Evolutionary conservation across 495 filamentous ascomycete species (phyloP), one percentile per base, ranked within the genome.

Genomic region (Lophium mytilinum): DNA sequence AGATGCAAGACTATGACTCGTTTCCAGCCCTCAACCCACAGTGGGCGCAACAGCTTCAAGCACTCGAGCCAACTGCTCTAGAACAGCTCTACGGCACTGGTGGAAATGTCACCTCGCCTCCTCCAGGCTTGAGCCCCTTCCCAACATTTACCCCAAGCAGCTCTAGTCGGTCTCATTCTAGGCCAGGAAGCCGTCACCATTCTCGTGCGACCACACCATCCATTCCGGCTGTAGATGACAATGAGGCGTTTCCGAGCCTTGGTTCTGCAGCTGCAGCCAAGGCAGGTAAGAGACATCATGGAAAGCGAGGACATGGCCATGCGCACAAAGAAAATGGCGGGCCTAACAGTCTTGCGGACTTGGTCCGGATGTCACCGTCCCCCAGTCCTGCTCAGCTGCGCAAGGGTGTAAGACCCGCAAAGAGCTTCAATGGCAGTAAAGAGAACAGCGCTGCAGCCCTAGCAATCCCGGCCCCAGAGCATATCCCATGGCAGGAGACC

Each of bases 401-500:
- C 14, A 64, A 62, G 39, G 58, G 55, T 12, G 9, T 66, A 9
- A 52, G 53, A 46, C 52, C 59, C 10, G 24, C 57, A 52, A 78
- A 83, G 68, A 80, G 79, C 70, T 72, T 76, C 18, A 79, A 73
- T 1, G 68, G 73, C 15, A 80, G 80, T 53, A 85, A 87, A 14
- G 89, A 95, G 65, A 88, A 90, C 64, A 90, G 83, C 63, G 79
- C 82, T 14, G 86, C 88, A 33, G 88, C 89, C 12, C 80, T 85
- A 71, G 82, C 88, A 9, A 96, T 99, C 56, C 83, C 87, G 6
- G 75, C 83, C 34, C 94, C 94, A 4, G 87, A 91, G 68, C 88
- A 96, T 66, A 90, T 97, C 43, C 94, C 93, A 8, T 99, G 94
- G 94, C 77, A 96, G 1, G 92, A 96, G 69, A 97, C 94, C 1